Base-by-base conservation (phyloP, 306 rosid species). In the Rosa lucieae region DNA sequence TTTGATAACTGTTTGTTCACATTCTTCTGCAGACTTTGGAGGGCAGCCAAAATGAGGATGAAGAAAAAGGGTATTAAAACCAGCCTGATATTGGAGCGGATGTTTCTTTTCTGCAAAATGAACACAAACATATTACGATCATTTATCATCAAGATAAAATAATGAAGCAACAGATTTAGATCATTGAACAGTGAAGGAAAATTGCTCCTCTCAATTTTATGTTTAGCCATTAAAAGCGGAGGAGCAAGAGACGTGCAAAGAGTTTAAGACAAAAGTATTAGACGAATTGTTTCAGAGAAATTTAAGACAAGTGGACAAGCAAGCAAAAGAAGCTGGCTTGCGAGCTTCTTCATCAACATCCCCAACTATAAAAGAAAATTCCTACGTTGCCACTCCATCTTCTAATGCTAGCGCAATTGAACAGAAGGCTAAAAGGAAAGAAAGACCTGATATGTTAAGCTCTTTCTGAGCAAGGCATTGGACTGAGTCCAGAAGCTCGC, bases 401-500 rank as follows among this genome's bases (percentile, higher is more conserved):
- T 32, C 37, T 32, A 32, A 32, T 32, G 37, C 37, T 32, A 32
- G 37, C 14, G 4, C 13, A 47, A 11, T 14, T 52, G n/a, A 52
- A 52, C n/a, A 52, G 4, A 52, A 52, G 8, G 58, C 6, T 52
- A 52, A 17, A 52, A 52, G 2, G 1, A 52, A 52, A 52, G 47
- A 77, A 26, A 55, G 15, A 92, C 96, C 96, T 94, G 96, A 63
- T 76, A 94, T 17, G 93, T 94, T 67, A 94, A 80, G 81, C 92
- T 90, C 84, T 94, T 94, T 69, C 97, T 79, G 51, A 94, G 91
- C 4, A 94, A 89, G 56, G 96, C 97, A 79, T 94, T 89, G 65
- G 94, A 97, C 79, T 92, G 97, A 75, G 92, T 87, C 94, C 90
- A 88, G 89, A 89, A 94, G 77, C 88, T 92, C 3, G 97, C 86